A percentile compares a stretch with the other conserved stretches of the same genome.
Evolutionary conservation across 2,329 filamentous ascomycete genomes (phyloP).

Genomic region (Venturia aucupariae): DNA sequence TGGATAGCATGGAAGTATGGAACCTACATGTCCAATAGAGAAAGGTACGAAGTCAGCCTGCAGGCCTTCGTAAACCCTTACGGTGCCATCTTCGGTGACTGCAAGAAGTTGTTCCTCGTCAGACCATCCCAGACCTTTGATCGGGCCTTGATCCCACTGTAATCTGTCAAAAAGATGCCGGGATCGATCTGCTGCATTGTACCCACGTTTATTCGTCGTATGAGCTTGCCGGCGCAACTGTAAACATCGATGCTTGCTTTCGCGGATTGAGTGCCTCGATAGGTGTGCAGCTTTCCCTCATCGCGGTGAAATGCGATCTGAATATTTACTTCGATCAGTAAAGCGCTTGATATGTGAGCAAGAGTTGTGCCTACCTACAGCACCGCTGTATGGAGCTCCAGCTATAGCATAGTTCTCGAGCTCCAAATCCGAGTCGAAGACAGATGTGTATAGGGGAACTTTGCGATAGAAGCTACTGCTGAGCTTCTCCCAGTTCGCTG

Average conservation of each 20-base stretch:
- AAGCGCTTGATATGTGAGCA: background rate
- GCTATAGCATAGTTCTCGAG: constrained; percentile 89
- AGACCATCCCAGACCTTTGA: constrained; percentile 89
- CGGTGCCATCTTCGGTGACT: constrained; percentile 79
- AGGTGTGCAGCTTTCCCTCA: constrained; percentile 72
- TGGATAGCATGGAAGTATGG: background rate
- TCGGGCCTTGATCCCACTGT: constrained; percentile 78
- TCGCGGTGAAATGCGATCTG: constrained; percentile 76
- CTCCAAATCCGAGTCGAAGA: constrained; percentile 90
- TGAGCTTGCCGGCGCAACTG: constrained; percentile 80
- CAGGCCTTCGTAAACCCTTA: constrained; percentile 83
- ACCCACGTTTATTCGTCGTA: constrained; percentile 61
- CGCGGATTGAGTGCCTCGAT: constrained; percentile 58
- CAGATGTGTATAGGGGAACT: constrained; percentile 80
- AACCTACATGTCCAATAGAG: constrained; percentile 65
- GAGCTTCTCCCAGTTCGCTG: constrained; percentile 88
- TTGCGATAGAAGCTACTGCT: constrained; percentile 94
- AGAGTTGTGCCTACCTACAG: constrained; percentile 58
- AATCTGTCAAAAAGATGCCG: background rate
- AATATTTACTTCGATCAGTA: constrained; percentile 22
- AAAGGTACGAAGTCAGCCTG: constrained; percentile 94
- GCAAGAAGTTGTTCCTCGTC: constrained; percentile 89
- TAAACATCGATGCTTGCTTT: constrained; percentile 91
- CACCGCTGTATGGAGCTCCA: constrained; percentile 87
- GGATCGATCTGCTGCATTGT: constrained; percentile 19